Conservation (phyloP, 192 early-diverging fungal genomes). For the Irineochytrium annulatum region DNA sequence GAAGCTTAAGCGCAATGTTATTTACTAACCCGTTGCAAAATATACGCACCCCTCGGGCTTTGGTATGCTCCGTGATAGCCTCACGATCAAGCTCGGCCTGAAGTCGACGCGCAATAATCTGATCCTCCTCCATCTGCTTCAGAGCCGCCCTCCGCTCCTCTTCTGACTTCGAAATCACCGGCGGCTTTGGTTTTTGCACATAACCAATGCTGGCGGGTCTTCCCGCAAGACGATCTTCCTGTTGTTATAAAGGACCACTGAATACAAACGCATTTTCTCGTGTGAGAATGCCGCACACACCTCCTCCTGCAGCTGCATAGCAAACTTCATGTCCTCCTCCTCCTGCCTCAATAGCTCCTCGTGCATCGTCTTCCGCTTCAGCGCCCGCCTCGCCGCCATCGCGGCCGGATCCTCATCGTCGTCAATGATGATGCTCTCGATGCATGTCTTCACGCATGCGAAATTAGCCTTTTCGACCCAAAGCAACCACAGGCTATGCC, state of each 20-base stretch:
- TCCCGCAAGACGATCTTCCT: too few relatives aligned
- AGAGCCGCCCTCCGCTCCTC: neutral
- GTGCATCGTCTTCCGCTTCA: neutral
- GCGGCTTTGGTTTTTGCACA: neutral
- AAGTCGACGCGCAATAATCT: neutral
- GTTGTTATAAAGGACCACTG: too few relatives aligned
- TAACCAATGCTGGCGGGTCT: neutral
- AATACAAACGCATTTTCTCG: neutral
- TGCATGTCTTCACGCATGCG: neutral
- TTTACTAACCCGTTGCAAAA: too few relatives aligned
- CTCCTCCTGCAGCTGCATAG: neutral
- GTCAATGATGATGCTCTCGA: neutral
- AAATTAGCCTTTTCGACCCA: neutral
- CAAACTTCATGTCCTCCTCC: neutral
- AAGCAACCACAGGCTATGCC: neutral
- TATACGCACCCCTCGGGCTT: too few relatives aligned
- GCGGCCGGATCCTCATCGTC: neutral
- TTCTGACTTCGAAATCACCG: neutral
- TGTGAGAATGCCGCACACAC: neutral
- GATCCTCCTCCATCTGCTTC: conserved; percentile 6
- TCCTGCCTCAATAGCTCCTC: neutral
- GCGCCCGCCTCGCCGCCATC: neutral
- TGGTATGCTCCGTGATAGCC: neutral
- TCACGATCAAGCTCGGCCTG: neutral
- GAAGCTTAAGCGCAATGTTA: too few relatives aligned